phyloP scores from a whole-genome alignment of 306 rosid genomes.

The Acacia melanoxylon region DNA sequence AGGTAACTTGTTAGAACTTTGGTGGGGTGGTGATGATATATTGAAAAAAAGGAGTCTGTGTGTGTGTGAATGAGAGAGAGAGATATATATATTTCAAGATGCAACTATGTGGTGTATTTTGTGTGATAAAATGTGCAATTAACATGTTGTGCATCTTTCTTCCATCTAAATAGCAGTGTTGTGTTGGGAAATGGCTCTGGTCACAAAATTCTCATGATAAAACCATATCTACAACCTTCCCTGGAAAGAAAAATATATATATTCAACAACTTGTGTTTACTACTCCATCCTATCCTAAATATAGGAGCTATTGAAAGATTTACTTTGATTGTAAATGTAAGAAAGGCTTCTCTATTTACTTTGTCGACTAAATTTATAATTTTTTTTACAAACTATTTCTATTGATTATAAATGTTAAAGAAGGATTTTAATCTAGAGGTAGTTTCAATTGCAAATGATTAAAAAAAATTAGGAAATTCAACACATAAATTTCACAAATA shows the following conservation, averaged over 20 bases:
- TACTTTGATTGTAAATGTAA: too few species aligned
- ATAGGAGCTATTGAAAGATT: too few species aligned
- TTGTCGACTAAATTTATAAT: too few species aligned
- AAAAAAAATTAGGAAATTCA: too few species aligned
- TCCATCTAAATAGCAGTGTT: slow-evolving; percentile 5
- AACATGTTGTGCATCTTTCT: background rate
- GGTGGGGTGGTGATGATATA: slow-evolving; percentile 14
- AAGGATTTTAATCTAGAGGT: too few species aligned
- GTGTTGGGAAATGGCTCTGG: slow-evolving; percentile 28
- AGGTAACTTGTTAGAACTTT: slow-evolving; percentile 8
- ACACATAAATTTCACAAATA: background rate
- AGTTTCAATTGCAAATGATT: background rate
- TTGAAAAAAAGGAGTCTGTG: background rate
- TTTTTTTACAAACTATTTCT: too few species aligned
- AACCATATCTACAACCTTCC: slow-evolving; percentile 23
- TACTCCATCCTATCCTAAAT: background rate
- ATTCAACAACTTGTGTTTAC: background rate
- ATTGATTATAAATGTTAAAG: too few species aligned
- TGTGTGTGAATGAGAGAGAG: background rate
- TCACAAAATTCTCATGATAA: slow-evolving; percentile 40
- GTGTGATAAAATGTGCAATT: background rate
- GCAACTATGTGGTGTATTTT: slow-evolving; percentile 4
- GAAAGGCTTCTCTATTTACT: too few species aligned
- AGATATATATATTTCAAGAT: slow-evolving; percentile 10
- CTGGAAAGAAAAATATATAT: background rate